phyloP scores from a whole-genome alignment of 2,329 filamentous ascomycete species.

The Cordyceps javanica region DNA sequence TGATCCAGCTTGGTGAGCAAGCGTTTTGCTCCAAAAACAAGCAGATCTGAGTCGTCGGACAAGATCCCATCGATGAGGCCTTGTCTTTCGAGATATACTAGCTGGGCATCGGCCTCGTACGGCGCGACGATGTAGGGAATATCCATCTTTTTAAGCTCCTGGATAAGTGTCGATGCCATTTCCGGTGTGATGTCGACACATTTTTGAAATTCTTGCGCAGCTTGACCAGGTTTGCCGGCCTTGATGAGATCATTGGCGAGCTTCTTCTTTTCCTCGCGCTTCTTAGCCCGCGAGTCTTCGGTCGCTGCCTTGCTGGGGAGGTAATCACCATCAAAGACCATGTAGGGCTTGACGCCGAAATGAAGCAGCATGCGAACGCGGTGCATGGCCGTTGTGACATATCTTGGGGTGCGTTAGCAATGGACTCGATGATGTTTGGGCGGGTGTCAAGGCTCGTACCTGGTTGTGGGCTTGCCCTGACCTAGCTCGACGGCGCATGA shows the following conservation, averaged over 20 bases:
- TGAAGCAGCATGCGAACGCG: conserved; percentile 91
- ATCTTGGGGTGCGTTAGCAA: conserved; percentile 42
- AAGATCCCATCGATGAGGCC: conserved; percentile 82
- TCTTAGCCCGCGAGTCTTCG: conserved; percentile 68
- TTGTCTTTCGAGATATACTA: conserved; percentile 85
- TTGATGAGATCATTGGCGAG: conserved; percentile 72
- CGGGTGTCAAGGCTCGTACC: conserved; percentile 46
- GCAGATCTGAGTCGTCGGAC: conserved; percentile 91
- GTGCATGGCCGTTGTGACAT: conserved; percentile 83
- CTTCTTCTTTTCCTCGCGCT: conserved; percentile 69
- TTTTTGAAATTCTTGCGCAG: conserved; percentile 84
- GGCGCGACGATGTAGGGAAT: conserved; percentile 90
- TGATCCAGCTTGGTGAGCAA: conserved; percentile 91
- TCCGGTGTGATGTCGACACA: conserved; percentile 91
- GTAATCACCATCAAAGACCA: conserved; percentile 94
- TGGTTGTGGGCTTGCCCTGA: conserved; percentile 78
- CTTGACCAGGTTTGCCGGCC: conserved; percentile 74
- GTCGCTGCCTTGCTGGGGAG: conserved; percentile 89
- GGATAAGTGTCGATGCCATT: conserved; percentile 89
- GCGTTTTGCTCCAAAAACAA: conserved; percentile 90
- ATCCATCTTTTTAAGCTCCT: conserved; percentile 74
- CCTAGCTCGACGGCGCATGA: conserved; percentile 88
- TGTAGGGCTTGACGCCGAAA: conserved; percentile 88
- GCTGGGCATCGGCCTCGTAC: conserved; percentile 95
- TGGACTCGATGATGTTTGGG: too few species aligned